phyloP scores from a whole-genome alignment of 768 basidiomycete genomes.

The Tylopilus plumbeoviolaceoides region DNA sequence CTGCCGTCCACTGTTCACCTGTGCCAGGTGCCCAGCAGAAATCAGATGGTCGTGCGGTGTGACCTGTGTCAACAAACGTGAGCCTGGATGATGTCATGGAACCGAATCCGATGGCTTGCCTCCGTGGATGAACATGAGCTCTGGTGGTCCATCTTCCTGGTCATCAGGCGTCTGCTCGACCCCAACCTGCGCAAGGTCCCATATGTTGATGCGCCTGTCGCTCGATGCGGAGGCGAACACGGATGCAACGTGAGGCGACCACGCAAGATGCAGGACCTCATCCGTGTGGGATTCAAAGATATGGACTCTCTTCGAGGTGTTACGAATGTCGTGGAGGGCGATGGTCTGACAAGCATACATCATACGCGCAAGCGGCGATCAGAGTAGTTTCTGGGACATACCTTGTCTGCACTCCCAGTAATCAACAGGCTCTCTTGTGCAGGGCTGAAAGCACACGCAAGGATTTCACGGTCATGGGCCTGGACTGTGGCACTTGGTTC shows the following conservation, averaged over 20 bases:
- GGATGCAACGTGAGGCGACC: constrained; percentile 92
- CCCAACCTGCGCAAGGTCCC: constrained; percentile 91
- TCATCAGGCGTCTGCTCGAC: constrained; percentile 97
- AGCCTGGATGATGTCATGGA: background rate
- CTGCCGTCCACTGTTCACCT: constrained; percentile 78
- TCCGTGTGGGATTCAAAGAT: constrained; percentile 91
- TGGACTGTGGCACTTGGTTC: constrained; percentile 70
- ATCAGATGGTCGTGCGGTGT: constrained; percentile 87
- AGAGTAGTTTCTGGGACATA: constrained; percentile 26
- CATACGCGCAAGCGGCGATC: background rate
- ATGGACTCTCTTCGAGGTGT: constrained; percentile 73
- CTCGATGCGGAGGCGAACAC: constrained; percentile 94
- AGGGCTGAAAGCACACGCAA: constrained; percentile 88
- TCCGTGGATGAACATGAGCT: constrained; percentile 93
- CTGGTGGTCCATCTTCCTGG: constrained; percentile 96
- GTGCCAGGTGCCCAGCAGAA: constrained; percentile 91
- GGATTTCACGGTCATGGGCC: constrained; percentile 88
- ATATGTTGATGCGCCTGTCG: constrained; percentile 90
- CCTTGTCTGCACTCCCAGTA: constrained; percentile 94
- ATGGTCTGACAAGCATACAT: constrained; percentile 55
- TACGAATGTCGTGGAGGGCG: constrained; percentile 81
- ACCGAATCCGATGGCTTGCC: constrained; percentile 43
- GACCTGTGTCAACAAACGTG: constrained; percentile 44
- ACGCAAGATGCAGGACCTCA: constrained; percentile 89
- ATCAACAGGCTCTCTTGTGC: constrained; percentile 72